phyloP scores from a whole-genome alignment of 768 basidiomycete species.

The Naganishia kalamii region DNA sequence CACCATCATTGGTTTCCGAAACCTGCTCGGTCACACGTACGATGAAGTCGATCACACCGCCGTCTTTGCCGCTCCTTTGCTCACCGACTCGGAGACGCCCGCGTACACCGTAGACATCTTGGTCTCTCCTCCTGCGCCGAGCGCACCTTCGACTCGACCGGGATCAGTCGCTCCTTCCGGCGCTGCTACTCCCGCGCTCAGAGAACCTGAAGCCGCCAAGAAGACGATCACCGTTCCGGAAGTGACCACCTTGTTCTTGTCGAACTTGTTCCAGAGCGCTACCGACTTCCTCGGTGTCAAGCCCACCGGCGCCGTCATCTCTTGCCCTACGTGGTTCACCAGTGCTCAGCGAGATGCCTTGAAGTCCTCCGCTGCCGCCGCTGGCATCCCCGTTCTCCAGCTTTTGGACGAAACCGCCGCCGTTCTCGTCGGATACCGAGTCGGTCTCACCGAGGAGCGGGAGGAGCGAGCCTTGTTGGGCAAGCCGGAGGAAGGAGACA shows the following conservation, averaged over 20 bases:
- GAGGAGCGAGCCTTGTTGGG: conserved; percentile 43
- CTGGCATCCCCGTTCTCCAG: conserved; percentile 76
- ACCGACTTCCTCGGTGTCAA: conserved; percentile 77
- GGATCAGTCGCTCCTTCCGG: conserved; percentile 41
- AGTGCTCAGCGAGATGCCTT: conserved; percentile 64
- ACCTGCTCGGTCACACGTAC: conserved; percentile 84
- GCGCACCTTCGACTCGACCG: conserved; percentile 50
- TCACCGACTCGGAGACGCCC: conserved; percentile 56
- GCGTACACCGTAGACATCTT: conserved; percentile 80
- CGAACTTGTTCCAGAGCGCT: conserved; percentile 75
- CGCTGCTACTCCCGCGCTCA: conserved; percentile 47
- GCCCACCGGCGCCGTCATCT: conserved; percentile 72
- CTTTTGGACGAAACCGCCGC: conserved; percentile 82
- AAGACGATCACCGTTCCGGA: conserved; percentile 76
- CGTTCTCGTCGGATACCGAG: conserved; percentile 53
- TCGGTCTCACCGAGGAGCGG: conserved; percentile 42
- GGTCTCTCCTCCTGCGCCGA: conserved; percentile 54
- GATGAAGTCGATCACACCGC: conserved; percentile 45
- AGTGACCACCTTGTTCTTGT: conserved; percentile 75
- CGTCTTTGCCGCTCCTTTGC: conserved; percentile 58
- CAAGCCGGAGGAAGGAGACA: conserved; percentile 42
- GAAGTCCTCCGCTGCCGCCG: conserved; percentile 65
- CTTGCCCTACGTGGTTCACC: conserved; percentile 70
- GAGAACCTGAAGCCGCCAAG: conserved; percentile 54
- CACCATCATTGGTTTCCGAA: conserved; percentile 90